Evolutionary conservation across 2,329 filamentous ascomycete species (phyloP), one percentile per base, ranked within the genome.

Genomic region (Stagonosporopsis cucurbitacearum): DNA sequence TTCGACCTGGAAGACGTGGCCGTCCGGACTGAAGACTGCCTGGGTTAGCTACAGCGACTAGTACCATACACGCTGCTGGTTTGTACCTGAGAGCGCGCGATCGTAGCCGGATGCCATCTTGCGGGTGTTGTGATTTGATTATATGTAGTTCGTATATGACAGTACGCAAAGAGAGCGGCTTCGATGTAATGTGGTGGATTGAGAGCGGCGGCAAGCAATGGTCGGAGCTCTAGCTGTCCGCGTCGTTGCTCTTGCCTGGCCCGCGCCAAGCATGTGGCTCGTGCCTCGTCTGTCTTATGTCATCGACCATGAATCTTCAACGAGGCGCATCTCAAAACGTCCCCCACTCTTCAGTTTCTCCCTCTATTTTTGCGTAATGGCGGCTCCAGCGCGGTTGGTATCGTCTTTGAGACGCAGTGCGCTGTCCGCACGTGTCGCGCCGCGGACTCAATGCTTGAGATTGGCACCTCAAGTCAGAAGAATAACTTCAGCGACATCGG

Each of bases 1-100:
- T 85, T 99, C 95, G 73, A 99, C 95, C 81, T 99, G 95, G 82
- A 99, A 99, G 72, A 99, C 95, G 83, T 99, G 95, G 80, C 95
- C 95, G 81, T 99, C 95, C 73, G 95, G 95, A 86, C 94, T 98
- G 74, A 97, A 97, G 77, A 96, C 93, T 96, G 70, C 64, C 75
- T 30, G 58, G 40, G 60, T 71, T 67, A 73, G 70, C 64, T 70
- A 50, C 47, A 20, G 33, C 49, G 44, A 19, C n/a, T 35, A 36
- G 41, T 46, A 57, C 68, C 62, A 42, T 42, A 62, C 23, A 19
- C 33, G 46, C 74, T 70, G 70, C 36, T 36, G 57, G 45, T 59
- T 68, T 88, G 82, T 88, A 97, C 93, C 94, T 81, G 94, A 98
- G 79, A 98, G 88, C 81, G 94, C 95, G 90, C 95, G 91, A 83